Evolutionary conservation across 306 rosid genomes (phyloP).

Genomic region (Begonia loranthoides): DNA sequence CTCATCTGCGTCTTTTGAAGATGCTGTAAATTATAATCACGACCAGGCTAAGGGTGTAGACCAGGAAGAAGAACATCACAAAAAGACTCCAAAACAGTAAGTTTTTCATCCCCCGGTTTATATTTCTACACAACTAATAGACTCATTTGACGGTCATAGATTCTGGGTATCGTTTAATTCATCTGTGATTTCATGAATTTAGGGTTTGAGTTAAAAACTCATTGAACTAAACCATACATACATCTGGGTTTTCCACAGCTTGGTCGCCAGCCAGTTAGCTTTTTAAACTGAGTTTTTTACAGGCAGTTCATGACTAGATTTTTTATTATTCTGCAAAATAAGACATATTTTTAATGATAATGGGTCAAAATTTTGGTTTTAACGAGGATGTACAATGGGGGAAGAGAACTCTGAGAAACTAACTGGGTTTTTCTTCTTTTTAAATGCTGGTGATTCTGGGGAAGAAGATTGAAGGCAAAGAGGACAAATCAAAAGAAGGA

Average conservation of each 20-base stretch:
- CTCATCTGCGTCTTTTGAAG: slow-evolving; percentile 47
- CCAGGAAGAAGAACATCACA: slow-evolving; percentile 17
- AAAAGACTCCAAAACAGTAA: slow-evolving; percentile 48
- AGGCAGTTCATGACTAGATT: too few species aligned
- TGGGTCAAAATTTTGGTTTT: too few species aligned
- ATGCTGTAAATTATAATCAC: slow-evolving; percentile 12
- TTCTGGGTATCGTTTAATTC: background rate
- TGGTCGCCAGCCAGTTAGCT: too few species aligned
- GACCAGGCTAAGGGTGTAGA: slow-evolving; percentile 7
- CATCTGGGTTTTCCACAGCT: too few species aligned
- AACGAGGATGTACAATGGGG: background rate
- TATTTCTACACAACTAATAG: too few species aligned
- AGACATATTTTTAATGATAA: too few species aligned
- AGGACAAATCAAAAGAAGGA: slow-evolving; percentile 58
- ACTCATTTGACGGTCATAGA: too few species aligned
- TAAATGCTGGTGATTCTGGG: slow-evolving; percentile 6
- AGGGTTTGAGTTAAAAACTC: too few species aligned
- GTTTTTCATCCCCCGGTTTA: slow-evolving; percentile 8
- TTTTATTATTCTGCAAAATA: too few species aligned
- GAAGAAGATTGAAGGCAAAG: slow-evolving; percentile 43
- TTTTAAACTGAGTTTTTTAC: too few species aligned
- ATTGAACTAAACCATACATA: too few species aligned
- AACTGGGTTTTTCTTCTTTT: background rate
- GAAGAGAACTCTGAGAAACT: background rate
- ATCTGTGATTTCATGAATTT: background rate